Conservation (phyloP, 2,329 filamentous ascomycete genomes). For the Bipolaris oryzae region DNA sequence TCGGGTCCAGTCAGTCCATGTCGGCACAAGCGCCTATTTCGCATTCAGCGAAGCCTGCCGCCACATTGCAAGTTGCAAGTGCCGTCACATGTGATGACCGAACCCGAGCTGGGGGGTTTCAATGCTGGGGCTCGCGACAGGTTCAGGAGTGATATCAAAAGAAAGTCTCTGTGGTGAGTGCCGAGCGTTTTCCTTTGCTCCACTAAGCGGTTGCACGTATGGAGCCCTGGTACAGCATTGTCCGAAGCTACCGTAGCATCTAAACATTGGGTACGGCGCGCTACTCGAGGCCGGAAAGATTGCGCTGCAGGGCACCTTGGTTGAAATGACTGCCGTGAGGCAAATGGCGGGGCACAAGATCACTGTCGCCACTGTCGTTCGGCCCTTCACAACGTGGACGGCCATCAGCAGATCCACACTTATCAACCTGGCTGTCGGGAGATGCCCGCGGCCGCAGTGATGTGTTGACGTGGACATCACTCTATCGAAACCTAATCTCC, state of each 20-base stretch:
- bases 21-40: constrained; percentile 14
- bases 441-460: constrained; percentile 6
- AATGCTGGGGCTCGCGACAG: constrained; percentile 4
- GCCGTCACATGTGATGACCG: constrained; percentile 8
- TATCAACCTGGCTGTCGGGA: constrained; percentile 18
- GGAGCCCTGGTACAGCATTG: constrained; percentile 19
- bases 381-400: constrained; percentile 14
- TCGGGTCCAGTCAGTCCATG: constrained; percentile 7
- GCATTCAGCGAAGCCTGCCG: constrained; percentile 13
- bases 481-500: constrained; percentile 17
- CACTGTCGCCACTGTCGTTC: constrained; percentile 11
- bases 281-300: constrained; percentile 12
- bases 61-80: constrained; percentile 9
- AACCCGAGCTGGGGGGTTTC: constrained; percentile 3
- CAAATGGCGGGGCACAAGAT: constrained; percentile 13
- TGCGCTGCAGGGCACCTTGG: constrained; percentile 1
- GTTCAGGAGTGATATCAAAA: not conserved
- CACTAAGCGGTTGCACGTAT: constrained; percentile 6
- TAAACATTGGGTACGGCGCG: constrained; percentile 24
- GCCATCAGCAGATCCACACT: constrained; percentile 16
- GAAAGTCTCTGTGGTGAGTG: constrained; percentile 6
- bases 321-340: constrained; percentile 1
- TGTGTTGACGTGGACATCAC: constrained; percentile 17
- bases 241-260: constrained; percentile 33
- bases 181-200: not conserved